phyloP scores from a whole-genome alignment of 352 stramenopile species.

The Phytophthora kernoviae region DNA sequence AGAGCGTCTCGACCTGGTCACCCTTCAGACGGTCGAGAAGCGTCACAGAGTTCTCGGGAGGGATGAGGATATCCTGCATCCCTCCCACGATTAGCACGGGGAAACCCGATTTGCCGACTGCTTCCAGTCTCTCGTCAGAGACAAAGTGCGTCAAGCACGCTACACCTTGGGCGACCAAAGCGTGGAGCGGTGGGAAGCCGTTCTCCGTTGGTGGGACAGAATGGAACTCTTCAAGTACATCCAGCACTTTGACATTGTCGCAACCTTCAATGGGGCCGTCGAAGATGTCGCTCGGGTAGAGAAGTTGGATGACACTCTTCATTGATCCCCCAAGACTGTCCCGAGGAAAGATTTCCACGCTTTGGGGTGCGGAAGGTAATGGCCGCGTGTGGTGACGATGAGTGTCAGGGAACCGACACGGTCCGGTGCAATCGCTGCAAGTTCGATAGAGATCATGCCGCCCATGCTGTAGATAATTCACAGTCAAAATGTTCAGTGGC shows the following conservation, averaged over 20 bases:
- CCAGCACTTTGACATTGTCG: conserved; percentile 17
- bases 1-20: conserved; percentile 28
- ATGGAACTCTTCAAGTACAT: conserved; percentile 23
- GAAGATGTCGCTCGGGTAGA: conserved; percentile 36
- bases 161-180: conserved; percentile 31
- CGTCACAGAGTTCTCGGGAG: conserved; percentile 35
- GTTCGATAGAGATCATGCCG: conserved; percentile 54
- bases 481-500: too few species aligned
- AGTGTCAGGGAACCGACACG: conserved; percentile 46
- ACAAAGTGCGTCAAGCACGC: conserved; percentile 48
- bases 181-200: conserved; percentile 17
- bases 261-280: conserved; percentile 25
- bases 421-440: conserved; percentile 30
- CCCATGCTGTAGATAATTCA: conserved; percentile 20
- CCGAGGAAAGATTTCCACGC: conserved; percentile 23
- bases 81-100: conserved; percentile 47
- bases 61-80: conserved; percentile 44
- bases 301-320: conserved; percentile 21
- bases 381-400: conserved; percentile 44
- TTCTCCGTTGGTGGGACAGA: conserved; percentile 5
- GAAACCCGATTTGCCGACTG: conserved; percentile 24
- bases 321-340: conserved; percentile 28
- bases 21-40: conserved; percentile 19
- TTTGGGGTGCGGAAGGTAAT: conserved; percentile 27
- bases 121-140: conserved; percentile 40